Base-by-base conservation (phyloP, 1,284 basidiomycete species). In the Amylostereum chailletii region DNA sequence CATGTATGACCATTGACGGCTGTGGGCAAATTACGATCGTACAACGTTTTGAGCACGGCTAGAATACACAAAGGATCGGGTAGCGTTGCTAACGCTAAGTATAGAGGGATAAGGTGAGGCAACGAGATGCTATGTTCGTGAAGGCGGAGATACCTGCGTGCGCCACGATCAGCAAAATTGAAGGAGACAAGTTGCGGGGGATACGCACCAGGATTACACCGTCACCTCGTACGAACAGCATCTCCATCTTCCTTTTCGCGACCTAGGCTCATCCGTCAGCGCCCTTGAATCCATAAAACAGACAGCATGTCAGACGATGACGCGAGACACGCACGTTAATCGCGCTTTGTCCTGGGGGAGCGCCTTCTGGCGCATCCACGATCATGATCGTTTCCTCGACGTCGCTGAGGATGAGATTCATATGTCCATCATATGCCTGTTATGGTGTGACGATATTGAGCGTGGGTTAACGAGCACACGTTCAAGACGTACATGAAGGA, bases 361-460 rank as follows among this genome's bases (percentile, higher is more conserved):
- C 72, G 47, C 71, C 75, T 50, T 89, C 85, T 8, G 66, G 60
- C 2, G 81, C 71, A 58, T 96, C 92, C 11, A 96, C 90, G 54
- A 93, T 76, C 80, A 93, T 90, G 59, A 96, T 92, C 3, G 88
- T 91, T 70, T 99, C 96, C 64, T 98, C 94, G 6, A 98, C 96
- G 62, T 97, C 90, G 55, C 90, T 95, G 56, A 99, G 76, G 54
- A 99, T 97, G 60, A 99, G 75, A 68, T 99, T 99, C 95, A 99
- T 98, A 69, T 99, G 96, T 29, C 94, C 94, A 70, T 99, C 96
- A 65, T 99, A 99, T 19, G 96, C 95, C 94, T 97, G 58, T 27
- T 19, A 57, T 54, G 57, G 45, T 46, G 49, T 19, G 46, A 52
- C 44, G 6, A 50, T 32, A 40, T 53, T 53, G 43, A 53, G 52